Percentiles rank a stretch among this genome's conserved stretches.
Evolutionary conservation across 352 stramenopile species (phyloP).

Genomic region (Globisporangium middletonii): DNA sequence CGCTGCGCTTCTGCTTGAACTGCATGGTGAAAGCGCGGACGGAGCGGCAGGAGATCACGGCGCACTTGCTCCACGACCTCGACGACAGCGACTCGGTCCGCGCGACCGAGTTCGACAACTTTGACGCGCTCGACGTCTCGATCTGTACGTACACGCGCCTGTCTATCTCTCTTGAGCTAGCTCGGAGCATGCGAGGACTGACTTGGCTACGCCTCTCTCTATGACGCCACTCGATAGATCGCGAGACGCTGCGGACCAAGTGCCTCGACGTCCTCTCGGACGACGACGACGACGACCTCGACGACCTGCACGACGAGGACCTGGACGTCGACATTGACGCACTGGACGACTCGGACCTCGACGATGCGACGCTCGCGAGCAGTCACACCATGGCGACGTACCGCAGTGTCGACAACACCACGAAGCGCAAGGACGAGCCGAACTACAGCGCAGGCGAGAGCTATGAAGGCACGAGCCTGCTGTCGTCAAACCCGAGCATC

Average conservation of each 20-base stretch:
- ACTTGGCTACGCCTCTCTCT: not conserved
- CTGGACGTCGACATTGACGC: constrained; percentile 16
- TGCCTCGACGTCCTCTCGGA: constrained; percentile 23
- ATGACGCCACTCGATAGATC: not conserved
- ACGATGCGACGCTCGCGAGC: not conserved
- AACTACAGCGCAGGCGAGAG: constrained; percentile 11
- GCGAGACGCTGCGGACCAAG: constrained; percentile 14
- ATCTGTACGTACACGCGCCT: constrained; percentile 4
- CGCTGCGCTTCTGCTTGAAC: constrained; percentile 30
- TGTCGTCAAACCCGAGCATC: constrained; percentile 11
- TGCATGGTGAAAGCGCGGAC: constrained; percentile 22
- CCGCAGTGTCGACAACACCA: not conserved
- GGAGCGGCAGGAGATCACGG: constrained; percentile 12
- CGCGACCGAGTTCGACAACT: not conserved
- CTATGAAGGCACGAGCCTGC: constrained; percentile 13
- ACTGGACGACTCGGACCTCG: not conserved
- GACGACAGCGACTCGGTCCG: constrained; percentile 5
- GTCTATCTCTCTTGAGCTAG: not conserved
- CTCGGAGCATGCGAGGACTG: not conserved
- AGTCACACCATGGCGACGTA: not conserved
- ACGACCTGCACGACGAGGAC: constrained; percentile 11
- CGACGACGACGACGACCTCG: constrained; percentile 13
- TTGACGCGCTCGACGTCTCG: constrained; percentile 7
- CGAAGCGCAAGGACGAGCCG: constrained; percentile 8
- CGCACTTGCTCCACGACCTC: constrained; percentile 8